Percentiles rank a stretch among this genome's conserved stretches.
These are phyloP conservation scores for Colletotrichum scovillei DNA, from an alignment of 2,329 filamentous ascomycete species.

Conservation along the genomic window DNA sequence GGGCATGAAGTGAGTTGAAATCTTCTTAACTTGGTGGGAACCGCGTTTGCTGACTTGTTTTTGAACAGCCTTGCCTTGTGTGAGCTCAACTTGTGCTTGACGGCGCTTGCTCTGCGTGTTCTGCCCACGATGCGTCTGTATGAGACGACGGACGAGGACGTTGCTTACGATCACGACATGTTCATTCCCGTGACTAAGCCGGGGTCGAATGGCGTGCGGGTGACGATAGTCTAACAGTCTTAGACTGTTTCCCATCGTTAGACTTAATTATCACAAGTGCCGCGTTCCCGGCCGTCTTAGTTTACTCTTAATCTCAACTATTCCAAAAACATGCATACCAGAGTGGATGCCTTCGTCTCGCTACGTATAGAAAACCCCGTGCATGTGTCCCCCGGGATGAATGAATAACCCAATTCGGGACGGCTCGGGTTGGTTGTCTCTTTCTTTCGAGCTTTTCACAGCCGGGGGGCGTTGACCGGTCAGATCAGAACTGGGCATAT, in stretches of 20 bases:
- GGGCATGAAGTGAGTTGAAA: conserved; percentile 47
- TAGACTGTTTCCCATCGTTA: background rate
- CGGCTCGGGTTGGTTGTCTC: background rate
- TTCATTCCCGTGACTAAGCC: conserved; percentile 38
- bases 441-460: background rate
- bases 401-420: background rate
- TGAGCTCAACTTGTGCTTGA: conserved; percentile 39
- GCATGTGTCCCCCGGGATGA: background rate
- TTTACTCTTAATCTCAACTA: background rate
- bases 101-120: conserved; percentile 39
- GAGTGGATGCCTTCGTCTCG: background rate
- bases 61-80: conserved; percentile 39
- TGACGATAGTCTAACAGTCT: conserved; percentile 5
- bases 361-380: background rate
- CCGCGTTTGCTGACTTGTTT: conserved; percentile 19
- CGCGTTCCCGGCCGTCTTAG: background rate
- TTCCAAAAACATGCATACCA: background rate
- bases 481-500: background rate
- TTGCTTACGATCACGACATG: conserved; percentile 44
- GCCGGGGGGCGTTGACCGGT: background rate
- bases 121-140: conserved; percentile 42
- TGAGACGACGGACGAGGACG: conserved; percentile 43
- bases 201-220: conserved; percentile 26
- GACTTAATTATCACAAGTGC: background rate
- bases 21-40: background rate